Percentiles rank a stretch among this genome's conserved stretches.
phyloP scores from a whole-genome alignment of 805 yeast species.

The Lipomyces yamadae region DNA sequence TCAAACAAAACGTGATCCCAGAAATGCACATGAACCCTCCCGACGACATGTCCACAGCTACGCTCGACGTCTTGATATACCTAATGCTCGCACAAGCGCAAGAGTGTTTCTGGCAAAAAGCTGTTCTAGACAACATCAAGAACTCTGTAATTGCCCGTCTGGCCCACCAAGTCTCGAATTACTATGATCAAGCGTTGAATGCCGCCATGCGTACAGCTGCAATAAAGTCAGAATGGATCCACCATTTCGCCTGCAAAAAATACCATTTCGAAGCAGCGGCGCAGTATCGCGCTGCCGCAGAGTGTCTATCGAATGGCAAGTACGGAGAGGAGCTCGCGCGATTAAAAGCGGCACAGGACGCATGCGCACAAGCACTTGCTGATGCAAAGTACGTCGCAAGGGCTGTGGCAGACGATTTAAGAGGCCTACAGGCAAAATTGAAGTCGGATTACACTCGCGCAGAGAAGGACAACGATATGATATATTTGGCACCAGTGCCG shows the following conservation, averaged over 20 bases:
- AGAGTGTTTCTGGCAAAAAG: slow-evolving; percentile 82
- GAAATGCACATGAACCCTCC: slow-evolving; percentile 42
- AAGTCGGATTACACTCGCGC: slow-evolving; percentile 56
- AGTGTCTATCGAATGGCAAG: slow-evolving; percentile 53
- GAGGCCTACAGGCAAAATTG: slow-evolving; percentile 55
- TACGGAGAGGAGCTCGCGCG: slow-evolving; percentile 76
- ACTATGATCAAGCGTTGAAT: slow-evolving; percentile 55
- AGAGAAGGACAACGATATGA: slow-evolving; percentile 79
- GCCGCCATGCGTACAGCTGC: slow-evolving; percentile 56
- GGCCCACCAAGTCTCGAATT: slow-evolving; percentile 64
- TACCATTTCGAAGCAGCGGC: slow-evolving; percentile 75
- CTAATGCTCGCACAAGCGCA: slow-evolving; percentile 84
- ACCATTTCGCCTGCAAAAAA: slow-evolving; percentile 62
- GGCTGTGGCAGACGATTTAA: slow-evolving; percentile 57
- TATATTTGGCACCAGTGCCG: slow-evolving; percentile 74
- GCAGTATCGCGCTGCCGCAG: slow-evolving; percentile 62
- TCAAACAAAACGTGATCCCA: slow-evolving; percentile 42
- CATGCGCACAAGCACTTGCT: slow-evolving; percentile 49
- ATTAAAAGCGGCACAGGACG: slow-evolving; percentile 52
- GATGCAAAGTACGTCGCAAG: slow-evolving; percentile 52
- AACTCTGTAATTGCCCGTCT: slow-evolving; percentile 67
- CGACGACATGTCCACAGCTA: slow-evolving; percentile 56
- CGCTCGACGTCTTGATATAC: slow-evolving; percentile 56
- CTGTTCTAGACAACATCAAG: slow-evolving; percentile 56
- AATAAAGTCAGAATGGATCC: slow-evolving; percentile 66